A percentile compares a stretch with the other conserved stretches of the same genome.
These are phyloP conservation scores for Emergomyces pasteurianus DNA, from an alignment of 2,329 filamentous ascomycete species.

Conservation along the genomic window DNA sequence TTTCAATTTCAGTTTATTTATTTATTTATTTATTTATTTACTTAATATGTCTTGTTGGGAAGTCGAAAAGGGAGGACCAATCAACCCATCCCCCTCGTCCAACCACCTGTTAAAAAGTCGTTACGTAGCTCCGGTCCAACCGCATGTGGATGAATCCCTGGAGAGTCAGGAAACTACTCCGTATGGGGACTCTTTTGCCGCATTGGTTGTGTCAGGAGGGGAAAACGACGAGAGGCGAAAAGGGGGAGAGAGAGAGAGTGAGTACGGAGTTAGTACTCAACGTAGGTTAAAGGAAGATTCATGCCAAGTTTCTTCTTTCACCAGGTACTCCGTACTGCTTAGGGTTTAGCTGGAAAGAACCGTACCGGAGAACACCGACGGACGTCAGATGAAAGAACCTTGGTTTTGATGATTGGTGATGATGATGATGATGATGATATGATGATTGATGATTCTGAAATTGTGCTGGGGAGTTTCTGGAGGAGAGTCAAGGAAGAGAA, in stretches of 20 bases:
- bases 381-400: not conserved
- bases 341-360: no score
- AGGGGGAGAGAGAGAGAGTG: no score
- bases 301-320: rapidly evolving
- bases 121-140: not conserved
- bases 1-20: not conserved
- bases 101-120: not conserved
- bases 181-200: not conserved
- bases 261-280: no score
- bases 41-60: no score
- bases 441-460: not conserved
- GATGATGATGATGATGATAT: no score
- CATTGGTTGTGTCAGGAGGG: not conserved
- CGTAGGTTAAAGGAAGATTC: no score
- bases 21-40: not conserved
- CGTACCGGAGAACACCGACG: not conserved
- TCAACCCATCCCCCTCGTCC: not conserved
- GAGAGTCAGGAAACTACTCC: no score
- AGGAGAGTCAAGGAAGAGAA: not conserved
- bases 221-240: not conserved
- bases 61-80: not conserved
- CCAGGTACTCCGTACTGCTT: no score
- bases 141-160: not conserved
- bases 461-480: not conserved
- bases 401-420: not conserved